Percentiles rank a stretch among this genome's conserved stretches.
phyloP scores from a whole-genome alignment of 352 stramenopile genomes.

The Phytophthora foliorum region DNA sequence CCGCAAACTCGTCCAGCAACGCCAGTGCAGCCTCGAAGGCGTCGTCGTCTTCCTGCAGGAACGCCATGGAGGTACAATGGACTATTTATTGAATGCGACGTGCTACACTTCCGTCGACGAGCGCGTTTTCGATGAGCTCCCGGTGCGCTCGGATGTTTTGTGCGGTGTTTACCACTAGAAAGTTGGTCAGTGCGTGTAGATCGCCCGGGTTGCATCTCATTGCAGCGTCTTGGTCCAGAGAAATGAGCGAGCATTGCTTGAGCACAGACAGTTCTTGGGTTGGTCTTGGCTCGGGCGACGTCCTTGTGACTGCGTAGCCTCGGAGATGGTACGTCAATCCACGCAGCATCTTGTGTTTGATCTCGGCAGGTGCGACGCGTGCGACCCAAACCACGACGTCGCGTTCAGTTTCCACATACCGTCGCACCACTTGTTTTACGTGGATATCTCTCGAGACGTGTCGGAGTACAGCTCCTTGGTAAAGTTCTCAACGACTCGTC shows the following conservation, averaged over 20 bases:
- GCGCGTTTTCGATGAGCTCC: conserved; percentile 30
- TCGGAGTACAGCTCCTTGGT: conserved; percentile 51
- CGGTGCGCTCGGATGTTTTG: conserved; percentile 24
- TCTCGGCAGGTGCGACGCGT: conserved; percentile 45
- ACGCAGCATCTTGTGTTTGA: conserved; percentile 47
- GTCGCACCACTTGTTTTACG: conserved; percentile 54
- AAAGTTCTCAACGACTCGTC: conserved; percentile 49
- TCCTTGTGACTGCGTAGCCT: conserved; percentile 51
- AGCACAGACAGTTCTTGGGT: conserved; percentile 10
- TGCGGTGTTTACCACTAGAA: conserved; percentile 18
- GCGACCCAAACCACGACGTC: conserved; percentile 51
- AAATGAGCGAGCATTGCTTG: conserved; percentile 24
- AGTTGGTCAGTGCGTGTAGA: conserved; percentile 21
- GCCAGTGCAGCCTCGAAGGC: conserved; percentile 16
- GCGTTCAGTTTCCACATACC: conserved; percentile 51
- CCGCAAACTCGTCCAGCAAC: conserved; percentile 22
- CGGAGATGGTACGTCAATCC: conserved; percentile 47
- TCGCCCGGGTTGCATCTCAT: conserved; percentile 1
- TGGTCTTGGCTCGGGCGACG: neutral
- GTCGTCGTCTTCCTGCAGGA: conserved; percentile 18
- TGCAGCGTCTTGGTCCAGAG: conserved; percentile 13
- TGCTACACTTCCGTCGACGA: conserved; percentile 1
- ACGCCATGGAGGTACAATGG: conserved; percentile 12
- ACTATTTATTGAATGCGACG: conserved; percentile 1
- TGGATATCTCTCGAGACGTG: conserved; percentile 45